Conservation (phyloP, 176 grass and related monocot genomes). For the Oryza glumipatula region DNA sequence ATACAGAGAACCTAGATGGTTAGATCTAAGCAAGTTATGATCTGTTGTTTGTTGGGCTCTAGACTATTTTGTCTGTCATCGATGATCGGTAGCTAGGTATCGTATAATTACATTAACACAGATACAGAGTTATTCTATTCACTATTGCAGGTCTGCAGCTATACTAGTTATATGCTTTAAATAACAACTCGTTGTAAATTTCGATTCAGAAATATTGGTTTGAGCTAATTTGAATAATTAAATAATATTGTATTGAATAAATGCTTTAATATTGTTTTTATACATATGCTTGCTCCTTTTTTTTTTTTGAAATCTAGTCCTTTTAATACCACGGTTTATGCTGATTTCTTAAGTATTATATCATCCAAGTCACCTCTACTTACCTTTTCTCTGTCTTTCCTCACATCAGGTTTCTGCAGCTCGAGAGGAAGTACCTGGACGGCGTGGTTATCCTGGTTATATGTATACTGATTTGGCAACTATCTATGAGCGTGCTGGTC, state of each 20-base stretch:
- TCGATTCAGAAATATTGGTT: background rate
- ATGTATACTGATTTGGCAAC: slow-evolving; percentile 89
- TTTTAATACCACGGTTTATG: background rate
- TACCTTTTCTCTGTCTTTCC: background rate
- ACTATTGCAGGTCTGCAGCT: slow-evolving; percentile 11
- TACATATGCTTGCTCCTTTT: background rate
- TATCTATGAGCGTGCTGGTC: slow-evolving; percentile 85
- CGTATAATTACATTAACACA: background rate
- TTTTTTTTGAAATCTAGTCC: background rate
- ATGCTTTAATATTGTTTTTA: background rate
- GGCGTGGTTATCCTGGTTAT: slow-evolving; percentile 87
- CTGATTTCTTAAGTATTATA: background rate
- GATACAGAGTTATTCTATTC: background rate
- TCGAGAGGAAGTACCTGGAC: slow-evolving; percentile 83
- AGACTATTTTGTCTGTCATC: background rate
- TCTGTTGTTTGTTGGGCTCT: background rate
- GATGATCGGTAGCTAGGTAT: background rate
- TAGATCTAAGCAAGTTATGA: background rate
- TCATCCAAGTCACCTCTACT: background rate
- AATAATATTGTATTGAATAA: background rate
- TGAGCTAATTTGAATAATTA: slow-evolving; percentile 2
- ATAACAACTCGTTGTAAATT: slow-evolving; percentile 17
- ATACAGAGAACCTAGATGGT: background rate
- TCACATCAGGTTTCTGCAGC: slow-evolving; percentile 68
- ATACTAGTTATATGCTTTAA: slow-evolving; percentile 8